Base-by-base conservation (phyloP, 2,329 filamentous ascomycete genomes). In the Coniochaeta sp. region DNA sequence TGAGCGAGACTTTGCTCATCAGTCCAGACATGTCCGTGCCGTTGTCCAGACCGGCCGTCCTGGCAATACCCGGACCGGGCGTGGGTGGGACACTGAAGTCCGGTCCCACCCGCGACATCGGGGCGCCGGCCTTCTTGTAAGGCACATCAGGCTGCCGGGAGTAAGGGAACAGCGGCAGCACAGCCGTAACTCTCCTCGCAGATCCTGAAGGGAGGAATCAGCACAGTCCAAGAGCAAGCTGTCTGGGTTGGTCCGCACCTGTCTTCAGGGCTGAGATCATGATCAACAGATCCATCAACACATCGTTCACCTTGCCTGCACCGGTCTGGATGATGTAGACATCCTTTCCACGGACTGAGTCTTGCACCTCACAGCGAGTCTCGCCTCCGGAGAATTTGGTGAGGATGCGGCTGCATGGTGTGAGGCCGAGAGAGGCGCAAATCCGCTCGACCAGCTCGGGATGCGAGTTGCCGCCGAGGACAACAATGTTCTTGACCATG, bases 301-400 rank as follows among this genome's bases (percentile, higher is more conserved):
- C 85, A 72, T 97, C 94, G 68, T 97, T 97, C 72, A 96, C 90
- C 61, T 87, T 87, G 55, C 90, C 90, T 59, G 87, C 87, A 60
- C 89, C 90, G 38, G 89, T 91, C 71, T 97, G 94, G 63, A 99
- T 89, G 66, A 99, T 96, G 73, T 95, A 99, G 66, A 96, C 94
- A 81, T 99, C 94, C 71, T 99, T 99, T 60, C 89, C 94, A 61
- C 94, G 87, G 49, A 99, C 92, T 9, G 91, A 96, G 71, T 97
- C 94, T 67, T 91, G 82, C 64, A 99, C 95, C 71, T 97, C 94
- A 57, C 95, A 92, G 51, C 92, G 85, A 60, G 89, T 95, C 75
- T 97, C 94, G 60, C 94, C 94, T 50, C 94, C 90, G 28, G 91
- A 89, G 75, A 99, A 99, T 73, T 96, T 96, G 65, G 78, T 82